These are phyloP conservation scores for Diaporthe sp. DNA, from an alignment of 2,329 filamentous ascomycete species.

Conservation along the genomic window DNA sequence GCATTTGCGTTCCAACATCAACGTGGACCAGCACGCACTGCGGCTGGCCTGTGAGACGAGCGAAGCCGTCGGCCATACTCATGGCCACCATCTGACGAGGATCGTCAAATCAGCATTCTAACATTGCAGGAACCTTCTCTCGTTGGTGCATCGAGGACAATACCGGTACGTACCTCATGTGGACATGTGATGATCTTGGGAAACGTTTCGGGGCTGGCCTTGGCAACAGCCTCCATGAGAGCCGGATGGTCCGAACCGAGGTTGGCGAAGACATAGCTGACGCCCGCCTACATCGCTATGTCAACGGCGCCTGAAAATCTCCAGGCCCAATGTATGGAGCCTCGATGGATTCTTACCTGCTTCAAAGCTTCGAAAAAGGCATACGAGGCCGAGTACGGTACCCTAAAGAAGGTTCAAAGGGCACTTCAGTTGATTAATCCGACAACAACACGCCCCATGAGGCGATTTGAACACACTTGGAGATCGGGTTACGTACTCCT, in stretches of 20 bases:
- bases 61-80: conserved; percentile 77
- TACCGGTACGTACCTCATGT: background rate
- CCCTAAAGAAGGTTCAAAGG: background rate
- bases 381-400: background rate
- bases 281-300: conserved; percentile 58
- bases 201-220: background rate
- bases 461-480: too few species aligned
- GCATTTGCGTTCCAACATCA: conserved; percentile 78
- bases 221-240: background rate
- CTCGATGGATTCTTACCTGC: background rate
- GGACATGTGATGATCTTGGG: background rate
- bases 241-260: conserved; percentile 59
- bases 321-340: too few species aligned
- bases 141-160: too few species aligned
- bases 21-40: conserved; percentile 80
- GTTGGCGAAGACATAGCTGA: conserved; percentile 69
- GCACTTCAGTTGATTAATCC: background rate
- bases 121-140: too few species aligned
- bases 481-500: too few species aligned
- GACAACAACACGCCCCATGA: background rate
- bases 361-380: background rate
- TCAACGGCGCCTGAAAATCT: background rate
- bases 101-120: background rate
- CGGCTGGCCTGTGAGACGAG: conserved; percentile 71
- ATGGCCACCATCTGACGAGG: background rate